These are phyloP conservation scores for Francoa sonchifolia DNA, from an alignment of 441 rosid species.

Conservation along the genomic window DNA sequence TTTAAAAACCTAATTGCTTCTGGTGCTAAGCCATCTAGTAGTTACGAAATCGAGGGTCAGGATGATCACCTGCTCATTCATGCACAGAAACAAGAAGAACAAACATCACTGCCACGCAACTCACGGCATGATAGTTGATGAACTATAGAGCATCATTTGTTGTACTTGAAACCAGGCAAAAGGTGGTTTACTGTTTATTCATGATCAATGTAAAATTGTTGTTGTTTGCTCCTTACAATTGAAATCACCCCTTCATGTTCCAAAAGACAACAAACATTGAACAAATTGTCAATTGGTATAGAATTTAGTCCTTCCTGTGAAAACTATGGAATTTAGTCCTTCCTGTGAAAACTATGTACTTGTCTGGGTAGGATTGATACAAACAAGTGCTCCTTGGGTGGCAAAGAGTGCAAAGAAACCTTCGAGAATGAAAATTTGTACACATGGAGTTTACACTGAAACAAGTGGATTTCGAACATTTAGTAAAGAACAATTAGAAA, in stretches of 20 bases:
- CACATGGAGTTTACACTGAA: too few relatives aligned
- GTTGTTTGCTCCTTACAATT: constrained; percentile 7
- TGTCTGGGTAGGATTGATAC: too few relatives aligned
- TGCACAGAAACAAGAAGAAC: constrained; percentile 15
- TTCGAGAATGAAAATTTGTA: too few relatives aligned
- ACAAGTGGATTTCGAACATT: too few relatives aligned
- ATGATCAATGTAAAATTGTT: constrained; percentile 28
- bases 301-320: too few relatives aligned
- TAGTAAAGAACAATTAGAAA: too few relatives aligned
- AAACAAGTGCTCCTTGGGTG: too few relatives aligned
- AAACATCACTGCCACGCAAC: constrained; percentile 12
- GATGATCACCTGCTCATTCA: constrained; percentile 16
- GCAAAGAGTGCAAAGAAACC: too few relatives aligned
- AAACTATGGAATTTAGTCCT: too few relatives aligned
- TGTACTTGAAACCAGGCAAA: constrained; percentile 7
- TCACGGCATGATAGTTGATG: constrained; percentile 16
- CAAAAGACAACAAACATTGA: background rate
- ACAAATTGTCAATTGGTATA: constrained; percentile 8
- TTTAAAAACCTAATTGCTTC: constrained; percentile 54
- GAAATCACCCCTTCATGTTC: too few relatives aligned
- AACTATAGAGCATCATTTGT: constrained; percentile 2
- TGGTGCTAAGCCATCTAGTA: constrained; percentile 70
- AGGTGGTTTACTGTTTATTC: constrained; percentile 11
- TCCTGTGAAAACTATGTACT: too few relatives aligned
- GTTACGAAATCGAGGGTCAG: constrained; percentile 30